Conservation (phyloP, 495 filamentous ascomycete genomes). For the Hypoxylon perforatum region DNA sequence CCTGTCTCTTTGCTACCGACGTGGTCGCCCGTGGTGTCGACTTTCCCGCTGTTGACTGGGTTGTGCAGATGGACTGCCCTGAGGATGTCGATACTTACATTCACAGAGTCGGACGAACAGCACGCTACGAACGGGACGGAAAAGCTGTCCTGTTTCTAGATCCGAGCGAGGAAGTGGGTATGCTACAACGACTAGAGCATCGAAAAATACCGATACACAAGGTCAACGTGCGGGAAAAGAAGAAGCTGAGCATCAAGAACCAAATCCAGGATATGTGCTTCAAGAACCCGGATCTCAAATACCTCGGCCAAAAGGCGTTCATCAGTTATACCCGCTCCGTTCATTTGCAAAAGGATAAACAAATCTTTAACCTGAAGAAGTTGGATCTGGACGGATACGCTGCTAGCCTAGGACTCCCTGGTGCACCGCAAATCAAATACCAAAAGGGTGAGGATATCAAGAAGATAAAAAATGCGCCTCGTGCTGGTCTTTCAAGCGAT, state of each 20-base stretch:
- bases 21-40: slow-evolving; percentile 93
- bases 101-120: slow-evolving; percentile 93
- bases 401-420: slow-evolving; percentile 85
- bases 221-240: slow-evolving; percentile 87
- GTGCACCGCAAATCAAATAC: slow-evolving; percentile 90
- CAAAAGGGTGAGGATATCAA: slow-evolving; percentile 88
- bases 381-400: slow-evolving; percentile 88
- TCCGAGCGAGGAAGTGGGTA: slow-evolving; percentile 88
- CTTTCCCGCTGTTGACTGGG: slow-evolving; percentile 98
- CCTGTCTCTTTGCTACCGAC: slow-evolving; percentile 94
- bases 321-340: slow-evolving; percentile 85
- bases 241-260: slow-evolving; percentile 83
- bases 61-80: slow-evolving; percentile 92
- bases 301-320: slow-evolving; percentile 95
- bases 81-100: slow-evolving; percentile 98
- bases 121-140: slow-evolving; percentile 88
- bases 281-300: slow-evolving; percentile 93
- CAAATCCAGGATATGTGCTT: slow-evolving; percentile 94
- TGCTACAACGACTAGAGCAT: slow-evolving; percentile 81
- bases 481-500: slow-evolving; percentile 66
- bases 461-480: slow-evolving; percentile 84
- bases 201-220: slow-evolving; percentile 88
- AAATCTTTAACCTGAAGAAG: slow-evolving; percentile 83
- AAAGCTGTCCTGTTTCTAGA: slow-evolving; percentile 91
- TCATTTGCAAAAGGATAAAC: slow-evolving; percentile 90